Percentiles rank a stretch among this genome's conserved stretches.
Evolutionary conservation across 441 rosid species (phyloP).

Genomic region (Melastoma candidum): DNA sequence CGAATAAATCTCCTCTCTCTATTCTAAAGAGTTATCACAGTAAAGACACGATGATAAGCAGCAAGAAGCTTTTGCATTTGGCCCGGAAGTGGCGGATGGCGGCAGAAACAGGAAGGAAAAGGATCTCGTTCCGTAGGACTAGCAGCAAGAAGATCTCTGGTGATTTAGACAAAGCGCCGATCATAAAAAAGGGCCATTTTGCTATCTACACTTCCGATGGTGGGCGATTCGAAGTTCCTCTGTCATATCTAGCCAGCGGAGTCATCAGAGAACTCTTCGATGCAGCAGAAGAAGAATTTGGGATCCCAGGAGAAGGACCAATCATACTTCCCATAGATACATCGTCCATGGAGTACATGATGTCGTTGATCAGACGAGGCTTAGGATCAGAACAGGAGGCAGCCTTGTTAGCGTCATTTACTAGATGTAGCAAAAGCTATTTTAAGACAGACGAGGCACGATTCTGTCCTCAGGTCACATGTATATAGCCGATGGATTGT

Average conservation of each 20-base stretch:
- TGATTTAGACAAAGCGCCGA: not conserved
- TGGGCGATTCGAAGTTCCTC: not conserved
- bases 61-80: constrained; percentile 1
- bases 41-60: constrained; percentile 6
- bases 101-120: not conserved
- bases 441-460: too few relatives aligned
- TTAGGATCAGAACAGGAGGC: constrained; percentile 4
- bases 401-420: constrained; percentile 2
- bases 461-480: too few relatives aligned
- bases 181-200: constrained; percentile 4
- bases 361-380: not conserved
- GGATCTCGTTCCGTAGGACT: not conserved
- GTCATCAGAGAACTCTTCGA: not conserved
- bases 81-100: constrained; percentile 5
- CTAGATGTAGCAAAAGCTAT: constrained; percentile 2
- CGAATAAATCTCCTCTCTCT: too few relatives aligned
- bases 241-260: not conserved
- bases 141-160: not conserved
- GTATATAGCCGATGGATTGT: too few relatives aligned
- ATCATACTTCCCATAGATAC: constrained; percentile 2
- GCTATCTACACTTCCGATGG: not conserved
- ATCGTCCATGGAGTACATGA: not conserved
- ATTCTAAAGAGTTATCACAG: too few relatives aligned
- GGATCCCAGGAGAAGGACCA: constrained; percentile 2
- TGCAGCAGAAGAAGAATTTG: not conserved